Evolutionary conservation across 2,329 filamentous ascomycete genomes (phyloP).

Genomic region (Phaeosphaeriaceae sp.): DNA sequence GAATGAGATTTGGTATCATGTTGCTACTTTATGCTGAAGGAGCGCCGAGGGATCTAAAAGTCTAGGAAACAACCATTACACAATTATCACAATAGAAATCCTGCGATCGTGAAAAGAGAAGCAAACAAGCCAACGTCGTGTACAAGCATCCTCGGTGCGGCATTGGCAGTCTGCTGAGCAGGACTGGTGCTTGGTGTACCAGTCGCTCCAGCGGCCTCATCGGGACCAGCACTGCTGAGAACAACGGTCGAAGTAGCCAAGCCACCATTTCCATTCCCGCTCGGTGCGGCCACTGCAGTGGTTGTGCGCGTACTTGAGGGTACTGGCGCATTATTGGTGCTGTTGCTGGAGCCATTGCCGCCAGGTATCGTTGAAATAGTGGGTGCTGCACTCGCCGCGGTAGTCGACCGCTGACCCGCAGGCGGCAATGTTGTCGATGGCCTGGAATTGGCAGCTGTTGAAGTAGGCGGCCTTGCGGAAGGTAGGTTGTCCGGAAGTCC

Average conservation of each 20-base stretch:
- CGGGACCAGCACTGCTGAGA: slow-evolving; percentile 5
- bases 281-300: slow-evolving; percentile 1
- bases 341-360: neutral
- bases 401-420: neutral
- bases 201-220: slow-evolving; percentile 2
- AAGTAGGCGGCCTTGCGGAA: slow-evolving; percentile 6
- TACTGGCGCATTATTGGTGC: neutral
- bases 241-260: slow-evolving; percentile 8
- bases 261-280: neutral
- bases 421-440: slow-evolving; percentile 1
- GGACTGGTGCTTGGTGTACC: slow-evolving; percentile 7
- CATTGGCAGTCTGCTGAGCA: slow-evolving; percentile 21
- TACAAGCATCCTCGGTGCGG: slow-evolving; percentile 4
- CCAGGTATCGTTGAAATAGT: neutral
- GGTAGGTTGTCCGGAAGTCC: slow-evolving; percentile 10
- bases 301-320: slow-evolving; percentile 1
- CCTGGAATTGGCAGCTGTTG: slow-evolving; percentile 1
- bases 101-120: slow-evolving; percentile 6
- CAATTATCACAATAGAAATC: slow-evolving; percentile 5
- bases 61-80: neutral
- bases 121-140: neutral
- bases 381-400: slow-evolving; percentile 1
- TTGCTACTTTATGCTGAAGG: neutral
- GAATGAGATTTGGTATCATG: neutral
- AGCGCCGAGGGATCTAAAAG: neutral